Evolutionary conservation across 2,329 filamentous ascomycete species (phyloP).

Genomic region (Neofusicoccum laricinum): DNA sequence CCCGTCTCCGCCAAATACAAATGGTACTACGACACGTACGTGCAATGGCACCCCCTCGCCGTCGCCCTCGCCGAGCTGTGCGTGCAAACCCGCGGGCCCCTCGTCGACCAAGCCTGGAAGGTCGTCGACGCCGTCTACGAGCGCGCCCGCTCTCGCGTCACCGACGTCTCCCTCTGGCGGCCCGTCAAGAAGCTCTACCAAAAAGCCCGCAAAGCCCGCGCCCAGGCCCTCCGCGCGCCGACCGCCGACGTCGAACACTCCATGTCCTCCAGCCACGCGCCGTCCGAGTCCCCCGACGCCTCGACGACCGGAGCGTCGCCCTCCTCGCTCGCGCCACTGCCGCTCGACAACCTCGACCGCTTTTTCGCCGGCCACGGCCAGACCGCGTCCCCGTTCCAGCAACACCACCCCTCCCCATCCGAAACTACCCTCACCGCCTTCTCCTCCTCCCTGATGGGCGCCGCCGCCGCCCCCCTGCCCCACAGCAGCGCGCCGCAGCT

Average conservation of each 20-base stretch:
- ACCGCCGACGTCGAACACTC: too few species aligned
- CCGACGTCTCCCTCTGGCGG: slow-evolving; percentile 14
- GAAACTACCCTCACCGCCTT: too few species aligned
- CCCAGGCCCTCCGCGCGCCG: not conserved
- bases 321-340: not conserved
- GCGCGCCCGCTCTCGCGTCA: slow-evolving; percentile 9
- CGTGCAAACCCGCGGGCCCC: slow-evolving; percentile 24
- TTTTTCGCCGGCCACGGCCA: not conserved
- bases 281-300: not conserved
- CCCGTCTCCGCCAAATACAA: slow-evolving; percentile 42
- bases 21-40: slow-evolving; percentile 44
- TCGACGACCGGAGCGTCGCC: not conserved
- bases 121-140: slow-evolving; percentile 44
- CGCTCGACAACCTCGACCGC: not conserved
- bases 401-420: too few species aligned
- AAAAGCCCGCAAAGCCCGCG: slow-evolving; percentile 7
- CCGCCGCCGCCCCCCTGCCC: not conserved
- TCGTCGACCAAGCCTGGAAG: slow-evolving; percentile 43
- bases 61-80: slow-evolving; percentile 42
- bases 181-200: slow-evolving; percentile 14
- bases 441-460: too few species aligned
- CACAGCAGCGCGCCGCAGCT: too few species aligned
- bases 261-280: too few species aligned
- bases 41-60: slow-evolving; percentile 54
- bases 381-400: too few species aligned